Evolutionary conservation across 73 alveolate species (phyloP).

Genomic region (Diophrys sp.): DNA sequence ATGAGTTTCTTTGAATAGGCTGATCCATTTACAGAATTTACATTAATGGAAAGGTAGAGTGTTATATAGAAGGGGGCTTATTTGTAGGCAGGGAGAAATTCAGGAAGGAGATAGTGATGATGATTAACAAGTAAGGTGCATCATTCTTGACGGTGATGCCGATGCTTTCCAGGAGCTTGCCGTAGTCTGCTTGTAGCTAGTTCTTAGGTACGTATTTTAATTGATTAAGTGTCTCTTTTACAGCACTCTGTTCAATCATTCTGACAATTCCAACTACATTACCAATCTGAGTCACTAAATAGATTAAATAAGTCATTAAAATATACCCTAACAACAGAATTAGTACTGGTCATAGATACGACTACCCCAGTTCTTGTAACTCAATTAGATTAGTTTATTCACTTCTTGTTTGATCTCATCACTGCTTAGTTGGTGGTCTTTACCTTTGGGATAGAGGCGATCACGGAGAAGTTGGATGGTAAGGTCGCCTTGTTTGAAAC

Average conservation of each 20-base stretch:
- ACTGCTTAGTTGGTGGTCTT: conserved; percentile 31
- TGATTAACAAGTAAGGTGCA: too few relatives aligned
- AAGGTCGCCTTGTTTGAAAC: conserved; percentile 55
- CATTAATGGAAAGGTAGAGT: too few relatives aligned
- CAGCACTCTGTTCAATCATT: conserved; percentile 89
- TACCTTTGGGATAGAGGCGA: conserved; percentile 54
- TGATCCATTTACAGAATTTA: too few relatives aligned
- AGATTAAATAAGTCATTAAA: too few relatives aligned
- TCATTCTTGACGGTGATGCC: background rate
- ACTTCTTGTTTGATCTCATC: conserved; percentile 28
- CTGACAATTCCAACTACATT: conserved; percentile 95
- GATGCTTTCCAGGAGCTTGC: conserved; percentile 30
- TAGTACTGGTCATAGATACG: conserved; percentile 45
- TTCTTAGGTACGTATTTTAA: conserved; percentile 82
- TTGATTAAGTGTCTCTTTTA: conserved; percentile 85
- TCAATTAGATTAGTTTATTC: conserved; percentile 19
- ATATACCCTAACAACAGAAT: conserved; percentile 45
- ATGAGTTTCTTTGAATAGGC: too few relatives aligned
- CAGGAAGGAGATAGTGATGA: too few relatives aligned
- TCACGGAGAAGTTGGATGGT: conserved; percentile 47
- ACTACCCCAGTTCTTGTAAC: conserved; percentile 52
- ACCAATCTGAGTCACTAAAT: conserved; percentile 98
- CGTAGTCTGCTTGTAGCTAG: conserved; percentile 49
- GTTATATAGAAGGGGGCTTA: too few relatives aligned
- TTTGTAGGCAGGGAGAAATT: too few relatives aligned